Conservation (phyloP, 495 filamentous ascomycete species). For the Parmelia sp. region DNA sequence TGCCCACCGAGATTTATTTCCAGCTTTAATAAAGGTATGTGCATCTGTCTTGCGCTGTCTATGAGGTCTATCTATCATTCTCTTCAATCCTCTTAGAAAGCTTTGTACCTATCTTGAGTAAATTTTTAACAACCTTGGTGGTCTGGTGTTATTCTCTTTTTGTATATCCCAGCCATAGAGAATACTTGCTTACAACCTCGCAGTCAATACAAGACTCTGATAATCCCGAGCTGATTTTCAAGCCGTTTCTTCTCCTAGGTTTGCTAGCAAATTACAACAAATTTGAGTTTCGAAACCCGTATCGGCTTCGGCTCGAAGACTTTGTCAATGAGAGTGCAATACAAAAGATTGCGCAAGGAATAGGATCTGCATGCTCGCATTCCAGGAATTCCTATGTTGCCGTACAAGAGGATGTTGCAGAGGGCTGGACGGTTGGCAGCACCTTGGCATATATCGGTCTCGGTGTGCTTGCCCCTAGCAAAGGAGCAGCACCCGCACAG, state of each 20-base stretch:
- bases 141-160: no score
- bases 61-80: background rate
- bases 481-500: constrained; percentile 47
- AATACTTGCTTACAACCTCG: constrained; percentile 2
- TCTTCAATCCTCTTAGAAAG: background rate
- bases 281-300: constrained; percentile 97
- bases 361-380: constrained; percentile 60
- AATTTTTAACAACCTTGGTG: background rate
- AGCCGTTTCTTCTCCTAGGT: constrained; percentile 77
- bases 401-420: constrained; percentile 86
- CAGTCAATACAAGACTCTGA: constrained; percentile 85
- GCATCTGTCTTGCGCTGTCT: background rate
- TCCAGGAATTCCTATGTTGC: constrained; percentile 72
- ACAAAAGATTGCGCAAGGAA: constrained; percentile 67
- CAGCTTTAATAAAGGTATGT: constrained; percentile 82
- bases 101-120: background rate
- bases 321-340: constrained; percentile 92
- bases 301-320: constrained; percentile 89
- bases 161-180: background rate
- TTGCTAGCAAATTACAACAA: constrained; percentile 98
- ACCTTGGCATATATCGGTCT: constrained; percentile 83
- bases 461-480: constrained; percentile 62
- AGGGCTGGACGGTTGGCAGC: constrained; percentile 77
- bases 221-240: constrained; percentile 51
- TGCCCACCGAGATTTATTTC: constrained; percentile 90